Base-by-base conservation (phyloP, 768 basidiomycete genomes). In the Hygrocybe punicea region DNA sequence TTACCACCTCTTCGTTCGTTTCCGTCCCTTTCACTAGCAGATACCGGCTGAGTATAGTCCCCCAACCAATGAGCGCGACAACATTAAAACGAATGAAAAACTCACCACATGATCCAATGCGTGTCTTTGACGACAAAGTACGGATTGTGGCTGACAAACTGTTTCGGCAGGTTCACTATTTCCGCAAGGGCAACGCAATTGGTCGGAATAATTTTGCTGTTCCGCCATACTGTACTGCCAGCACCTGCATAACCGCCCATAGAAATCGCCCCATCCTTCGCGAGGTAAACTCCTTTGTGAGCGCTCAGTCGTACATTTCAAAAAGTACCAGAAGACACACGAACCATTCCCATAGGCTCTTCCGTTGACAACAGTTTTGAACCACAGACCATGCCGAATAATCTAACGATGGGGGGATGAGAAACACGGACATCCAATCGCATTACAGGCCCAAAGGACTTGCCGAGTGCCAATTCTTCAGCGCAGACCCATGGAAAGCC, bases 381-480 rank as follows among this genome's bases (percentile, higher is more conserved):
- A 84, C 84, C 86, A 87, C 6, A 89, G 72, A 2, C 87, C 87
- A 65, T 88, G 84, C 14, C 86, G 80, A 47, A 90, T 82, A 56
- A 88, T 87, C 85, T 86, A 57, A 8, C 44, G 6, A 23, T 14
- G n/a, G 19, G 17, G 35, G 29, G 11, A 52, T 13, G 16, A 4
- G 24, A 21, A 21, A 11, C 11, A 50, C 16, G 47, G 39, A 46
- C 33, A 58, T 36, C 34, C 48, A 25, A 23, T 10, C 36, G 2
- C 19, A 59, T 7, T 29, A 29, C 8, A 8, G 8, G 29, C 4
- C 8, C 8, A 8, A 29, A 45, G 23, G 14, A 53, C 76, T 29
- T 68, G 85, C 86, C 23, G 85, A 85, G 66, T 88, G 86, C 86
- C 86, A 89, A 59, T 89, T 89, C 57, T 68, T 75, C 24, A 84